Base-by-base conservation (phyloP, 148 eudicot genomes). In the Vaccinium corymbosum region DNA sequence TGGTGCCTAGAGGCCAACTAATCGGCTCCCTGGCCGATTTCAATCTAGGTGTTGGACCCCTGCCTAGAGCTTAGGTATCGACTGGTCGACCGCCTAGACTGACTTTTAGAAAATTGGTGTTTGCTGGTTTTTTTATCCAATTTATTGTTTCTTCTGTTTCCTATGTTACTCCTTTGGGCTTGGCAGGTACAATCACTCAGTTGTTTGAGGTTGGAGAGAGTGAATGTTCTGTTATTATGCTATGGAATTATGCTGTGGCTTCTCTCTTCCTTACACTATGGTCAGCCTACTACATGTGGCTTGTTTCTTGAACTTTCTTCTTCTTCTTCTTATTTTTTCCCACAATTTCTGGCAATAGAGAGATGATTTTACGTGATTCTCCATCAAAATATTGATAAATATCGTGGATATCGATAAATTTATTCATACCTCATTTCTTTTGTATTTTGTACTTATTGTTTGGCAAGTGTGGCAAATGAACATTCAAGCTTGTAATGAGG, bases 191-290 rank as follows among this genome's bases (percentile, higher is more conserved):
- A 32, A 32, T 32, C 35, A 32, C 35, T 32, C 35, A 32, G 35
- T 32, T 32, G 35, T 32, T 87, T 85, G 87, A 66, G 52, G 84
- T 49, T 56, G 89, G 89, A 3, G 89, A 85, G 76, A 85, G 83
- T 4, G 89, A 87, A 14, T 87, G 87, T 62, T 87, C 87, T 57
- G 87, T 87, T 1, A 84, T 87, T 42, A 78, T 87, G 87, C 86
- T 87, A 2, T 87, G 89, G 87, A 79, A 77, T 51, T 87, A 87
- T 64, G 85, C 70, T 1, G 49, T 85, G 48, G 85, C 89, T 46
- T 35, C 85, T 2, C 0, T 85, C 7, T 64, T 76, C 14, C 89
- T 87, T 25, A 87, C 89, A 0, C 71, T 87, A 5, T 87, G 89
- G 89, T 49, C 87, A 3, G 80, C 89, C 20, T 79, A 55, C 53